Percentiles rank a stretch among this genome's conserved stretches.
Evolutionary conservation across 1,284 basidiomycete species (phyloP).

Genomic region (Lentinula novae-zelandiae): DNA sequence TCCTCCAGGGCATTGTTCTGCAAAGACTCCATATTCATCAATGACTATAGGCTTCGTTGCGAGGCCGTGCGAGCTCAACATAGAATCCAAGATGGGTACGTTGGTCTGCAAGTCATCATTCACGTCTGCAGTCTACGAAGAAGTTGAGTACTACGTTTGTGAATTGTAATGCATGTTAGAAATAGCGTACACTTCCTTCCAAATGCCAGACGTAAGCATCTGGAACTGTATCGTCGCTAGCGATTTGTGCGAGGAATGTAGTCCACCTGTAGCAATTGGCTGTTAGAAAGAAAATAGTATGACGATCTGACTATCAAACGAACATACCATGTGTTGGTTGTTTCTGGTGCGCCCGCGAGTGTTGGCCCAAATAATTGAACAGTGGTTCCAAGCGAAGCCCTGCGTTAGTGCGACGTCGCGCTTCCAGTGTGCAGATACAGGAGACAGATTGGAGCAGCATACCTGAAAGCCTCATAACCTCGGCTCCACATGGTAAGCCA

Average conservation of each 20-base stretch:
- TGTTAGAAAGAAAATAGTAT: neutral
- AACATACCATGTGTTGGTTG: conserved; percentile 14
- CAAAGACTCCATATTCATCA: conserved; percentile 19
- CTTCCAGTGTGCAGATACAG: neutral
- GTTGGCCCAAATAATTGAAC: conserved; percentile 16
- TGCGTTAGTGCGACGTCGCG: neutral
- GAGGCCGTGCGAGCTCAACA: conserved; percentile 15
- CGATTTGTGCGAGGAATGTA: conserved; percentile 15
- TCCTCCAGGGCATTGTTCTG: conserved; percentile 18
- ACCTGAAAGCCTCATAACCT: conserved; percentile 16
- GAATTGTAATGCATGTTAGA: neutral
- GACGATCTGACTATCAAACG: neutral
- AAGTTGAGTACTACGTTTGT: neutral
- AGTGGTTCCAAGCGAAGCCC: neutral
- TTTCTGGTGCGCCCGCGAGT: conserved; percentile 12
- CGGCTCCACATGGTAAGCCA: conserved; percentile 18
- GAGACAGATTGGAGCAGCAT: neutral
- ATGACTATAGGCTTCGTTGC: conserved; percentile 14
- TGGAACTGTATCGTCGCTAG: conserved; percentile 16
- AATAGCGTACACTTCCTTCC: conserved; percentile 17
- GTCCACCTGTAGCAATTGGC: conserved; percentile 16
- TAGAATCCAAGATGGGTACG: conserved; percentile 17
- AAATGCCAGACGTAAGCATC: conserved; percentile 21
- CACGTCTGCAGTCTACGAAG: conserved; percentile 16
- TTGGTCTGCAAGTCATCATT: conserved; percentile 19